phyloP scores from a whole-genome alignment of 768 basidiomycete genomes.

The Trametes cubensis region DNA sequence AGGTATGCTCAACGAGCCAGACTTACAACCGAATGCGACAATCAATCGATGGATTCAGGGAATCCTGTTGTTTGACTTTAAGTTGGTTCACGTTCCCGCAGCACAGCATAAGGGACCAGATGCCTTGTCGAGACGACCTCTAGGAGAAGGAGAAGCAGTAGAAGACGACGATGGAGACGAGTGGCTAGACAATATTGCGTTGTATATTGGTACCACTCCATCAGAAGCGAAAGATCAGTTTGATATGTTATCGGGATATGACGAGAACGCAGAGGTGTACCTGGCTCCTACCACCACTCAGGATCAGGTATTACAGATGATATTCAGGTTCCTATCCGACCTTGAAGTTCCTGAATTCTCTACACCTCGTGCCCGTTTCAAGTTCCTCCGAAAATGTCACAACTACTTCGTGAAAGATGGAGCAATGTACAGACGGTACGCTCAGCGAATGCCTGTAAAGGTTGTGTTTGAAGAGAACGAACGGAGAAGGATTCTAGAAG shows the following conservation, averaged over 20 bases:
- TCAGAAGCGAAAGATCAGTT: background rate
- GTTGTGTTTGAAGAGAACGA: conserved; percentile 7
- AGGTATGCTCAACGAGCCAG: conserved; percentile 47
- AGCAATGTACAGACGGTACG: conserved; percentile 10
- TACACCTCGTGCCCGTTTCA: background rate
- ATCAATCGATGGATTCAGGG: conserved; percentile 47
- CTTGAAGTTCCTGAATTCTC: conserved; percentile 5
- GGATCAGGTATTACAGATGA: conserved; percentile 24
- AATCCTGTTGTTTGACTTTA: conserved; percentile 43
- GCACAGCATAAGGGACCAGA: conserved; percentile 36
- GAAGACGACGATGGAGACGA: conserved; percentile 23
- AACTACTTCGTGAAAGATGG: conserved; percentile 21
- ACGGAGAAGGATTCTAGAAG: conserved; percentile 14
- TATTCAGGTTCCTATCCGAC: conserved; percentile 22
- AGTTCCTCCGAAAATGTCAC: conserved; percentile 13
- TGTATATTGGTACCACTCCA: background rate
- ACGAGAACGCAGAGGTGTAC: no score
- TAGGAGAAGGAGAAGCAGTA: conserved; percentile 21
- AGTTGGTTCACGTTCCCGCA: conserved; percentile 41
- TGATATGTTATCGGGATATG: background rate
- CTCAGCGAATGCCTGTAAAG: background rate
- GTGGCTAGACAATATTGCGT: conserved; percentile 2
- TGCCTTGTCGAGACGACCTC: conserved; percentile 37
- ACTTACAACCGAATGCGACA: conserved; percentile 39
- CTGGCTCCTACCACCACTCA: background rate